Evolutionary conservation across 768 basidiomycete genomes (phyloP), one percentile per base, ranked within the genome.

Genomic region (Crassisporium funariophilum): DNA sequence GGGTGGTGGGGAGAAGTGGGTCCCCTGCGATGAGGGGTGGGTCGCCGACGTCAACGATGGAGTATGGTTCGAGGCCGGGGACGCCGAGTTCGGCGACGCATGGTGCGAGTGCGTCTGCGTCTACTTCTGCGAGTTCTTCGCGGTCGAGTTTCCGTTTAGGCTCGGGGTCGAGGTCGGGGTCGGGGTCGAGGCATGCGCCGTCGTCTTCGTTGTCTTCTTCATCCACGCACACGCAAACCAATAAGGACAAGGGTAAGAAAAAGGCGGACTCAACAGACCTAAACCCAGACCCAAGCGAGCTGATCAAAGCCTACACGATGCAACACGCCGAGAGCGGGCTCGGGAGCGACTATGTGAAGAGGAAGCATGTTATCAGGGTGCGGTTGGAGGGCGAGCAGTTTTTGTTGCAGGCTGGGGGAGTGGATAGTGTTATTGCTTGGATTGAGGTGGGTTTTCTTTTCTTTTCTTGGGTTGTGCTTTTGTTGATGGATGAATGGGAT

Each of bases 331-430:
- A 98, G 74, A 92, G 91, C 50, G 97, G 97, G 16, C 65, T 99
- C 27, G 97, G 92, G 23, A 93, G 90, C 49, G 97, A 99, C 65
- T 99, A 99, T 68, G 27, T 82, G 53, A 98, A 98, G 77, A 75
- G 94, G 52, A 87, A 83, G 73, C 90, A 98, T 64, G 95, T 98
- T 35, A 93, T 98, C 24, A 78, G 97, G 16, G 82, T 98, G 21
- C 71, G 95, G 47, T 72, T 93, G 53, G 93, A 97, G 64, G 97
- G 95, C 10, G 91, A 98, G 72, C 97, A 99, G 70, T 99, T 99
- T 68, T 71, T 99, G 56, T 58, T 99, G 56, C 95, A 99, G 68
- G 90, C 91, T 2, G 80, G 76, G 40, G 86, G 89, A 60, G 84
- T 93, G 29, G 76, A 83, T 35, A 82, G 83, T 20, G 95, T 98